Evolutionary conservation across 1,284 basidiomycete genomes (phyloP), one percentile per base, ranked within the genome.

Genomic region (Apiotrichum porosum): DNA sequence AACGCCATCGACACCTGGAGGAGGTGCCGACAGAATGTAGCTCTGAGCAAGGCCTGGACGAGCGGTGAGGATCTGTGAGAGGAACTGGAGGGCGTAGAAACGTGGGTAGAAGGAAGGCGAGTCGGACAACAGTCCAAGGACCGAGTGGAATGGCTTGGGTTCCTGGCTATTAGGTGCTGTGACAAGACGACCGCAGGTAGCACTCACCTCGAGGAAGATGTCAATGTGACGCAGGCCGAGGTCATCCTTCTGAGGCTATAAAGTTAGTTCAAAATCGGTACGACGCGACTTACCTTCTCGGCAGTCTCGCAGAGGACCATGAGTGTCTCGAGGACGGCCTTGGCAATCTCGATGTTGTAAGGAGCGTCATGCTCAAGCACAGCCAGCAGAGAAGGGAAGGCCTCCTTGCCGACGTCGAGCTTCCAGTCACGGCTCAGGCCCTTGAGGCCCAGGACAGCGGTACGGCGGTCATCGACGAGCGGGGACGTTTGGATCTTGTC

Each of bases 341-440:
- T 93, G 2, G 85, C 90, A 49, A 87, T 89, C 62, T 95, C 92
- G 9, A 83, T 78, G 68, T 97, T 92, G 44, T 89, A 80, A 58
- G 88, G 83, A 0, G 89, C 86, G 65, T 95, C 92, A 56, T 86
- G 86, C 58, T 84, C 79, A 31, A 94, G 76, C 12, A 91, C 85
- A 24, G 86, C 83, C 6, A 94, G 71, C 6, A 95, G 79, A 2
- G 87, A 84, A 6, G 79, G 75, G 14, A 97, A 76, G 1, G 88
- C 85, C 42, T 79, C 78, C 54, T 81, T 78, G 12, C 88, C 90
- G 18, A 95, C 86, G 51, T 94, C 88, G 51, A 82, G 79, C 68
- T 88, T 92, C 78, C 88, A 91, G 73, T 95, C 93, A 47, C 92
- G 81, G 39, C 85, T 79, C 41, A 97, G 81, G 14, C 92, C 92